Evolutionary conservation across 2,329 filamentous ascomycete species (phyloP).

Genomic region (Penicillium sp.): DNA sequence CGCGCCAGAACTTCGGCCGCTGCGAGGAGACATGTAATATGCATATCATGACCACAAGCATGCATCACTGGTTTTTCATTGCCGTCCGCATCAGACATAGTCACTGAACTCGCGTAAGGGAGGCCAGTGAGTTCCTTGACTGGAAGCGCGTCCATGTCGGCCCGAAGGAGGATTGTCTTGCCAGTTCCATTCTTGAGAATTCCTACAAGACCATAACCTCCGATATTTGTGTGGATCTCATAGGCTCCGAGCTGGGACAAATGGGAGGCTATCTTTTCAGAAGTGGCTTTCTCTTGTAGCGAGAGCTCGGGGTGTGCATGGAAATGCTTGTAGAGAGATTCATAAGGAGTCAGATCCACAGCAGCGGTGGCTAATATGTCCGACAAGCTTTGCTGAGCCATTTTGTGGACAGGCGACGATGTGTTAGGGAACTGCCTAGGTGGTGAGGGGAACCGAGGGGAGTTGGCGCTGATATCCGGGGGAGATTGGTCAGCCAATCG

Average conservation of each 20-base stretch:
- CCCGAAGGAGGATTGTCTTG: conserved; percentile 40
- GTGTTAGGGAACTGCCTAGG: background rate
- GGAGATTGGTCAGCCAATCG: background rate
- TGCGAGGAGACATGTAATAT: conserved; percentile 49
- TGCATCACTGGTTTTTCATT: conserved; percentile 52
- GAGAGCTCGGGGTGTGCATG: conserved; percentile 54
- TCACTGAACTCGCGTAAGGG: conserved; percentile 41
- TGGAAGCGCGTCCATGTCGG: conserved; percentile 46
- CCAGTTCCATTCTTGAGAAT: conserved; percentile 39
- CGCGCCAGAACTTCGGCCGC: conserved; percentile 45
- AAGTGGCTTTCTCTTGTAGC: conserved; percentile 47
- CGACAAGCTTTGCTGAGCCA: conserved; percentile 22
- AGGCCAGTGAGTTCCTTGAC: conserved; percentile 43
- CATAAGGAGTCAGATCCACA: conserved; percentile 39
- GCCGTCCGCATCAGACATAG: conserved; percentile 42
- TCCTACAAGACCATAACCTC: conserved; percentile 39
- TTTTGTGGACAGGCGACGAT: conserved; percentile 4
- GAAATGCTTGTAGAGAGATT: conserved; percentile 51
- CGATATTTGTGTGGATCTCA: conserved; percentile 40
- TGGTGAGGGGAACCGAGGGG: background rate
- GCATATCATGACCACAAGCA: conserved; percentile 55
- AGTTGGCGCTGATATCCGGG: background rate
- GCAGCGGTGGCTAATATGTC: conserved; percentile 13
- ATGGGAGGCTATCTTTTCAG: conserved; percentile 39
- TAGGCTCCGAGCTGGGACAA: conserved; percentile 30